Base-by-base conservation (phyloP, 202 grass and related monocot species). In the Elaeis oleifera region DNA sequence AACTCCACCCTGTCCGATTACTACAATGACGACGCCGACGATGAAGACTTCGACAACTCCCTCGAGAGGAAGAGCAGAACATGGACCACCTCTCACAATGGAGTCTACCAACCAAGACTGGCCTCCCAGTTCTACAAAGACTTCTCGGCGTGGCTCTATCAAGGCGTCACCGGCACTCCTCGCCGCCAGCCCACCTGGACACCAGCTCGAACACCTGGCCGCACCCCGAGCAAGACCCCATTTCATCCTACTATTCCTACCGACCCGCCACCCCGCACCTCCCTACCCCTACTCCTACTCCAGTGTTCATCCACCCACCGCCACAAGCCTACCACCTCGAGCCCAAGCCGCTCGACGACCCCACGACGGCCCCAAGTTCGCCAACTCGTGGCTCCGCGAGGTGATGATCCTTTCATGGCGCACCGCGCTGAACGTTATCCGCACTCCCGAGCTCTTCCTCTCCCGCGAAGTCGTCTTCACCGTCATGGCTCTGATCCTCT, bases 51-150 rank as follows among this genome's bases (percentile, higher is more conserved):
- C 44, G 85, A 84, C 58, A 84, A 89, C 9, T 89, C 81, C 29
- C 78, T 78, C 5, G 86, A 89, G 51, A 84, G 86, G 14, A 84
- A 78, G 28, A 31, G 9, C 36, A 2, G 36, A 56, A 61, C 59
- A 3, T 67, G 57, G 0, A 84, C 86, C 36, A 81, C 86, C 0
- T 29, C 79, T 48, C 58, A 74, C 15, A 59, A 28, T 5, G 63
- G 56, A 44, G 51, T 39, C 25, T 81, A 72, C 51, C 69, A 89
- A 50, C 86, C 78, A 51, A 78, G 86, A 29, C 65, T 89, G 16
- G 86, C 86, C 15, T 89, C 86, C 13, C 74, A 89, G 1, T 89
- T 89, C 68, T 89, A 89, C 68, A 89, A 84, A 57, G 86, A 89
- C 59, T 89, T 89, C 59, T 89, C 78, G 0, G 81, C 81, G 18